Evolutionary conservation across 345 rosid genomes (phyloP), one percentile per base, ranked within the genome.

Genomic region (Citrus hindsii): DNA sequence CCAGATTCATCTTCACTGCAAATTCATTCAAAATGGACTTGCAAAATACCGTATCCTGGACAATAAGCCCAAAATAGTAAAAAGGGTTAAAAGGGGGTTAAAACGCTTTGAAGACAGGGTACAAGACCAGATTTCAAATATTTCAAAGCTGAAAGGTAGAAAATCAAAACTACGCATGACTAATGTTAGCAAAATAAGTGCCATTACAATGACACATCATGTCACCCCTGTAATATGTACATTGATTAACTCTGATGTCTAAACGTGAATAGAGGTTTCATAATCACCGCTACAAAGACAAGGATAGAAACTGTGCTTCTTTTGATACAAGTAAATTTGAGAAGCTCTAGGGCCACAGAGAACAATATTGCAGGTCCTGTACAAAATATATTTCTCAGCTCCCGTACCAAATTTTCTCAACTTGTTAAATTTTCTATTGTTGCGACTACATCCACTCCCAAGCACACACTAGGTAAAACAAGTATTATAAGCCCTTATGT

Each of bases 1-100:
- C 77, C 64, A 86, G 3, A 10, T 74, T 74, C 82, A 67, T 84
- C 81, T 84, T 87, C 58, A 51, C 85, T 0, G 82, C 88, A 86
- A 78, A 87, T 69, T 89, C 92, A 73, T 87, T 60, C 71, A 89
- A 74, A 67, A 89, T 87, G 46, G 84, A 81, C 68, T 87, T 89
- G 86, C 90, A 84, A 68, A 85, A 81, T 7, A 83, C 18, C 0
- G 65, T 70, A 76, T 81, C 85, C 90, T 89, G 82, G 33, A 74
- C 7, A 73, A 19, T 12, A 21, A 22, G 62, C 25, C 25, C 28
- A 60, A 42, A 69, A 65, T 56, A 62, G 28, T 37, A 13, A 19
- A 62, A 21, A 64, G 18, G 19, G 35, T 27, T 4, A 42, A 62
- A n/a, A 35, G 68, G 53, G 38, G 22, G 25, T 19, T 18, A 24